These are phyloP conservation scores for Macrocystidia cucumis DNA, from an alignment of 1,284 basidiomycete species.

Conservation along the genomic window DNA sequence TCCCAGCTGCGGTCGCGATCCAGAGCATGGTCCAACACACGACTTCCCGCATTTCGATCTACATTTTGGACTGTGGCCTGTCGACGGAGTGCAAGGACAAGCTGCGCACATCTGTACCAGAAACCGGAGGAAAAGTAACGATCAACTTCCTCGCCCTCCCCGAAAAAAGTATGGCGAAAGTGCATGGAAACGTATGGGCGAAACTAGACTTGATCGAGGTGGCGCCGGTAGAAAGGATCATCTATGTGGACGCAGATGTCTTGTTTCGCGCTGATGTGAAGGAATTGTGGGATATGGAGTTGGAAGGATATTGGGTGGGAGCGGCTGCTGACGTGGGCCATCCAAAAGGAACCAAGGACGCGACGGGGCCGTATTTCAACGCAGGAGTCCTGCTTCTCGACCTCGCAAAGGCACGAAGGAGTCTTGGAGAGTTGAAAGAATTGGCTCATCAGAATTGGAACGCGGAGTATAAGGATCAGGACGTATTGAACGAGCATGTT, in stretches of 20 bases:
- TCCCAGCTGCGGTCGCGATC: constrained; percentile 41
- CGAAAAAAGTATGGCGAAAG: constrained; percentile 17
- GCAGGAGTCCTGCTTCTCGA: constrained; percentile 47
- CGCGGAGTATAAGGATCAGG: constrained; percentile 37
- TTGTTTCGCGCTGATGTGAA: constrained; percentile 34
- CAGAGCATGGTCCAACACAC: constrained; percentile 31
- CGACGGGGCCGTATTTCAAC: constrained; percentile 39
- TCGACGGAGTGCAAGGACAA: constrained; percentile 24
- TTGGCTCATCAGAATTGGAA: constrained; percentile 19
- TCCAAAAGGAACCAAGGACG: constrained; percentile 35
- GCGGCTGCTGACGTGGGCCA: constrained; percentile 43
- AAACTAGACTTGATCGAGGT: constrained; percentile 38
- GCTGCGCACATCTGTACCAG: constrained; percentile 24
- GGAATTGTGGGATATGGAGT: constrained; percentile 37
- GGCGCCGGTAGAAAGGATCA: constrained; percentile 40
- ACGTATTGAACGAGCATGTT: constrained; percentile 43
- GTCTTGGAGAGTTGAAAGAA: constrained; percentile 17
- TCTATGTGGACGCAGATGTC: constrained; percentile 49
- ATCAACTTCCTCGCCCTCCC: constrained; percentile 34
- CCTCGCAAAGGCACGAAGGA: constrained; percentile 28
- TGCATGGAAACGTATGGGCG: constrained; percentile 34
- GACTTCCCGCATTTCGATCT: constrained; percentile 34
- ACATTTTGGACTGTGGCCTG: constrained; percentile 41
- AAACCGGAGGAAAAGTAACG: constrained; percentile 23
- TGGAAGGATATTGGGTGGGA: constrained; percentile 30